These are phyloP conservation scores for Dictyophora rubrovolvata DNA, from an alignment of 768 basidiomycete species.

Conservation along the genomic window DNA sequence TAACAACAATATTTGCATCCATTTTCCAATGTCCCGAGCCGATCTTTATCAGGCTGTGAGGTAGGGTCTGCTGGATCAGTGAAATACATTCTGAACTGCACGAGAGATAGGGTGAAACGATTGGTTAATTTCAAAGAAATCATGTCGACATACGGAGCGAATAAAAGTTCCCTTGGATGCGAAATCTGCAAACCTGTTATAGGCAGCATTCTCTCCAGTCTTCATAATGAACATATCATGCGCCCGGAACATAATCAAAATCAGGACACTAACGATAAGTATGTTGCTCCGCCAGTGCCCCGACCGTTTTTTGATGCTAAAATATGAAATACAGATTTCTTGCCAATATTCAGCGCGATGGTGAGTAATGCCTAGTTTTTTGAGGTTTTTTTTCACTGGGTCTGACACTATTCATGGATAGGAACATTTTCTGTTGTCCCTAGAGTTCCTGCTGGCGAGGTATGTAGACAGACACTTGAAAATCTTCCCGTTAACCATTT, in stretches of 20 bases:
- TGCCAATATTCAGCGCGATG: slow-evolving; percentile 65
- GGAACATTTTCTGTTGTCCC: slow-evolving; percentile 65
- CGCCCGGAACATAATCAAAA: slow-evolving; percentile 52
- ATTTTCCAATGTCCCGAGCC: slow-evolving; percentile 52
- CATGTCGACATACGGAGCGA: slow-evolving; percentile 39
- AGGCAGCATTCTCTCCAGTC: slow-evolving; percentile 38
- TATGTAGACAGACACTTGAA: slow-evolving; percentile 9
- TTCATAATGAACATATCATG: slow-evolving; percentile 60
- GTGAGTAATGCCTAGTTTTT: slow-evolving; percentile 15
- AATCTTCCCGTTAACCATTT: not conserved
- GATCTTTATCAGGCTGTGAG: slow-evolving; percentile 59
- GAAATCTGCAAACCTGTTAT: slow-evolving; percentile 67
- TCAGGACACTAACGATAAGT: slow-evolving; percentile 61
- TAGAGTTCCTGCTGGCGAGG: slow-evolving; percentile 60
- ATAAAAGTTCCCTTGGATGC: slow-evolving; percentile 47
- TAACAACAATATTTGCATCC: slow-evolving; percentile 51
- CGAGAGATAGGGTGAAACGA: slow-evolving; percentile 40
- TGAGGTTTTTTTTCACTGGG: not conserved
- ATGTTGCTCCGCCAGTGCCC: slow-evolving; percentile 5
- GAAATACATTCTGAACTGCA: not conserved
- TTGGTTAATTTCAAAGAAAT: slow-evolving; percentile 46
- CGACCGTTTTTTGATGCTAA: not conserved
- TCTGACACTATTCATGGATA: slow-evolving; percentile 7
- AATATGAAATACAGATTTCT: slow-evolving; percentile 33
- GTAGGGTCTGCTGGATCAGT: slow-evolving; percentile 15